phyloP scores from a whole-genome alignment of 768 basidiomycete species.

The Leccinum truebloodii region DNA sequence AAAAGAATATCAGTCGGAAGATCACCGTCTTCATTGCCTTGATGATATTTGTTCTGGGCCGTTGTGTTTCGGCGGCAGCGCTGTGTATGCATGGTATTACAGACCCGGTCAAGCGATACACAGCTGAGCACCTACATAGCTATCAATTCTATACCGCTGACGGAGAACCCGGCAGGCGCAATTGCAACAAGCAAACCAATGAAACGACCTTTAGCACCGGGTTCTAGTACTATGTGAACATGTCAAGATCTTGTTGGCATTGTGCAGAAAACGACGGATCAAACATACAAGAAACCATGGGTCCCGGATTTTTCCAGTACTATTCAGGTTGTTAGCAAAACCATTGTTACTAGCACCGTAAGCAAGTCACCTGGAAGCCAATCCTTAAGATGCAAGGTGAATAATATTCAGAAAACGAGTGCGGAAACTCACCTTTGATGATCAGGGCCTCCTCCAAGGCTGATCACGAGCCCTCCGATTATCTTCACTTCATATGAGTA shows the following conservation, averaged over 20 bases:
- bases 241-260: not conserved
- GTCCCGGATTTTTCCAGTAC: constrained; percentile 28
- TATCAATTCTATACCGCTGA: constrained; percentile 76
- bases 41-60: constrained; percentile 75
- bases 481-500: no score
- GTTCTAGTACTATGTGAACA: constrained; percentile 15
- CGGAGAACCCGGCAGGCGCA: constrained; percentile 59
- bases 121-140: constrained; percentile 49
- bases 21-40: constrained; percentile 78
- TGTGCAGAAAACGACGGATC: not conserved
- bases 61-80: constrained; percentile 75
- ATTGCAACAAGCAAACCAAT: constrained; percentile 24
- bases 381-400: constrained; percentile 14
- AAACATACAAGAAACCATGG: constrained; percentile 25
- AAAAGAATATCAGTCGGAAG: constrained; percentile 61
- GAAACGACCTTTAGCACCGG: constrained; percentile 25
- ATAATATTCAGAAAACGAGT: constrained; percentile 16
- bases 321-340: constrained; percentile 3
- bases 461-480: no score
- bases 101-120: constrained; percentile 13
- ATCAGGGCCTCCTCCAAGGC: no score
- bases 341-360: no score
- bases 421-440: no score
- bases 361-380: constrained; percentile 18
- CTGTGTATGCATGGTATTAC: constrained; percentile 32